phyloP scores from a whole-genome alignment of 2,329 filamentous ascomycete species.

The Phaeoacremonium minimum region DNA sequence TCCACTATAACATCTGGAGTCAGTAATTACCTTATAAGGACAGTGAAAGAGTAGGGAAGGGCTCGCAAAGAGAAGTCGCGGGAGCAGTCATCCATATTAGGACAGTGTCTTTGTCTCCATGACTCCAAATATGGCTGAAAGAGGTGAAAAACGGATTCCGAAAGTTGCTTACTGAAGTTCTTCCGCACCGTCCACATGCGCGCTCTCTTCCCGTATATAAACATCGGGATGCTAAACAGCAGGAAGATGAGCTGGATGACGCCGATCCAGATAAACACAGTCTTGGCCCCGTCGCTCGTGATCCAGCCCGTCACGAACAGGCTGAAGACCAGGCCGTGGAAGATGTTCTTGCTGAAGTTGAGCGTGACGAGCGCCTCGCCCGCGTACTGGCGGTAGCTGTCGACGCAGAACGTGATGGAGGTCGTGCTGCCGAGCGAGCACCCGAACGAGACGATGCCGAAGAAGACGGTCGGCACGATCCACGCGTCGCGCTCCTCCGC shows the following conservation, averaged over 20 bases:
- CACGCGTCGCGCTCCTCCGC: slow-evolving; percentile 69
- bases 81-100: too few relatives aligned
- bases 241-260: slow-evolving; percentile 78
- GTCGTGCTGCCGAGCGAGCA: slow-evolving; percentile 89
- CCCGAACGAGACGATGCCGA: slow-evolving; percentile 87
- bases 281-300: slow-evolving; percentile 66
- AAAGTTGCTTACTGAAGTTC: slow-evolving; percentile 78
- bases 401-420: slow-evolving; percentile 88
- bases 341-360: slow-evolving; percentile 91
- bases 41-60: too few relatives aligned
- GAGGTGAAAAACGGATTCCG: slow-evolving; percentile 2
- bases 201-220: slow-evolving; percentile 84
- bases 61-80: too few relatives aligned
- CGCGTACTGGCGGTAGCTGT: slow-evolving; percentile 89
- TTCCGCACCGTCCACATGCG: slow-evolving; percentile 91
- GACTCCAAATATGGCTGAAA: too few relatives aligned
- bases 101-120: too few relatives aligned
- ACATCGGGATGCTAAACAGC: slow-evolving; percentile 81
- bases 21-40: too few relatives aligned
- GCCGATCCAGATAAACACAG: slow-evolving; percentile 78
- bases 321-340: slow-evolving; percentile 85
- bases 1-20: too few relatives aligned
- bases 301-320: slow-evolving; percentile 88
- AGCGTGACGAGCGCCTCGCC: slow-evolving; percentile 91
- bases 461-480: slow-evolving; percentile 93